A percentile compares a stretch with the other conserved stretches of the same genome.
Evolutionary conservation across 2,329 filamentous ascomycete species (phyloP).

Genomic region (Botrytis fabae): DNA sequence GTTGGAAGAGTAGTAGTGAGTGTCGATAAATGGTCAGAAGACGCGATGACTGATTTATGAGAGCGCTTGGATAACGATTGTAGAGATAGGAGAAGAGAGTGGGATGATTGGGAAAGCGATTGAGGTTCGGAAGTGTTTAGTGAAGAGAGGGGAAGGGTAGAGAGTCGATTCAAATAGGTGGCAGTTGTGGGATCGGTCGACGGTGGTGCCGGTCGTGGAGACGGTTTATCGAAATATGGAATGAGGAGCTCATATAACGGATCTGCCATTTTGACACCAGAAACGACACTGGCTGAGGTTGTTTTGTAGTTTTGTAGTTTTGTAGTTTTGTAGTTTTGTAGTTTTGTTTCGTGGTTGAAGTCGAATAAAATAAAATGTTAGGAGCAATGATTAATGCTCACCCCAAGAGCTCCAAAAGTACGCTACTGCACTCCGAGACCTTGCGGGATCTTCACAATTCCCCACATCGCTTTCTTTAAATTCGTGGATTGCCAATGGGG

Average conservation of each 20-base stretch:
- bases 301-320: not conserved
- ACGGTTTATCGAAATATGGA: constrained; percentile 56
- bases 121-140: constrained; percentile 75
- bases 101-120: constrained; percentile 75
- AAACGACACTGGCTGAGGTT: not conserved
- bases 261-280: constrained; percentile 59
- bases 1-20: constrained; percentile 70
- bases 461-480: constrained; percentile 2
- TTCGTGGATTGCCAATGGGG: not conserved
- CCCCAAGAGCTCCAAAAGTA: constrained; percentile 14
- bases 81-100: constrained; percentile 77
- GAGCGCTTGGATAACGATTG: constrained; percentile 89
- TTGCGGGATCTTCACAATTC: not conserved
- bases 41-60: constrained; percentile 79
- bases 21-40: constrained; percentile 73
- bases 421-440: constrained; percentile 12
- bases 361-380: not conserved
- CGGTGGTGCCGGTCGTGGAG: constrained; percentile 44
- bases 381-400: not conserved
- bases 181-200: constrained; percentile 55
- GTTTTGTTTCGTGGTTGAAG: not conserved
- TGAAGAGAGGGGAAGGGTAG: constrained; percentile 72
- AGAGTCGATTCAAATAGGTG: constrained; percentile 74
- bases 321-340: not conserved
- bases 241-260: constrained; percentile 72